Evolutionary conservation across 2,329 filamentous ascomycete genomes (phyloP).

Genomic region (Fusarium pseudonygamai): DNA sequence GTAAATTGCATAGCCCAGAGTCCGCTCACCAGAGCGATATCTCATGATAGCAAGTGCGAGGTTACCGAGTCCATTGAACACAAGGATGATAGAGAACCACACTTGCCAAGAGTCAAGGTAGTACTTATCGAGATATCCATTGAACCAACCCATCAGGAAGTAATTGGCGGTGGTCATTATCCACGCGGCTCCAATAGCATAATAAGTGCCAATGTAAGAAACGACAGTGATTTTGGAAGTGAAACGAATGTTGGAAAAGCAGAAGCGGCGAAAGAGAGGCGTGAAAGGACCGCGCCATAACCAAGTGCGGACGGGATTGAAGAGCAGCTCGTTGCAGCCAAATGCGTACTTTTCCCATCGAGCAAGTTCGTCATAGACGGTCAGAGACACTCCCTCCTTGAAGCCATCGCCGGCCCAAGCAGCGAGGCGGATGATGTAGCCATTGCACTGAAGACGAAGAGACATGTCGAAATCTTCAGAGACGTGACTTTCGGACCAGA

Average conservation of each 20-base stretch:
- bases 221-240: conserved; percentile 80
- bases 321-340: conserved; percentile 83
- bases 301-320: conserved; percentile 81
- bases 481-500: conserved; percentile 83
- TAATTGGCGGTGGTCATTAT: conserved; percentile 78
- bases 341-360: conserved; percentile 91
- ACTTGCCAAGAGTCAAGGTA: conserved; percentile 82
- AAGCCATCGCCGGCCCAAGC: conserved; percentile 80
- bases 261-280: conserved; percentile 77
- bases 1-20: conserved; percentile 64
- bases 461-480: conserved; percentile 88
- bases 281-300: conserved; percentile 79
- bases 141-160: conserved; percentile 80
- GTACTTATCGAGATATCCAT: conserved; percentile 81
- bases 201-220: conserved; percentile 83
- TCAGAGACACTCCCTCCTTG: conserved; percentile 85
- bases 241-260: conserved; percentile 77
- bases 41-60: conserved; percentile 76
- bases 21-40: conserved; percentile 73
- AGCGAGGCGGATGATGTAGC: conserved; percentile 77
- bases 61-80: conserved; percentile 81
- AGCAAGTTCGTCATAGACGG: conserved; percentile 84
- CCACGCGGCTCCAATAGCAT: conserved; percentile 80
- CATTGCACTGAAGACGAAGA: conserved; percentile 75
- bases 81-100: conserved; percentile 82